These are phyloP conservation scores for Chlamydomonas eustigma DNA, from an alignment of 139 green algal species.

Conservation along the genomic window DNA sequence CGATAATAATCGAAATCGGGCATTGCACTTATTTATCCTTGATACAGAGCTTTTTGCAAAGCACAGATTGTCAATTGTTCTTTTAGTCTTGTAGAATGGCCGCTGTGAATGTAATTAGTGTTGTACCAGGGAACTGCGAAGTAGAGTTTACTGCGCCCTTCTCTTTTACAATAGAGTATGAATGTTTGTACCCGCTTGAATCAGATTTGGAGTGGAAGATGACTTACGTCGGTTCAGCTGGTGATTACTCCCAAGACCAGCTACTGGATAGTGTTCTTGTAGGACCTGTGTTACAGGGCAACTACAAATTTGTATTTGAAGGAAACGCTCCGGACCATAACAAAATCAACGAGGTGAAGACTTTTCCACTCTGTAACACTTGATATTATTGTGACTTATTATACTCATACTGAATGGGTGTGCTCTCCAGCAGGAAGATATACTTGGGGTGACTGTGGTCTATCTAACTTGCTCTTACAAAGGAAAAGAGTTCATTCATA, in stretches of 20 bases:
- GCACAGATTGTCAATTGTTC: too few relatives aligned
- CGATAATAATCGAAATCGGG: too few relatives aligned
- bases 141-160: conserved; percentile 72
- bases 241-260: conserved; percentile 91
- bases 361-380: too few relatives aligned
- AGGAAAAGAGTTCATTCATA: conserved; percentile 77
- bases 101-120: conserved; percentile 79
- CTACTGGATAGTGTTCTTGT: conserved; percentile 88
- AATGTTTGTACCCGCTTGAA: conserved; percentile 73
- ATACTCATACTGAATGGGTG: too few relatives aligned
- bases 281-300: conserved; percentile 80
- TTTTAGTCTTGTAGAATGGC: too few relatives aligned
- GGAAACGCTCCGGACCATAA: conserved; percentile 77
- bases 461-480: conserved; percentile 95
- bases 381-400: too few relatives aligned
- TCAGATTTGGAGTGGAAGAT: conserved; percentile 95
- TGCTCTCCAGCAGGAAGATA: conserved; percentile 56
- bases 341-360: too few relatives aligned
- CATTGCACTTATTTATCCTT: too few relatives aligned
- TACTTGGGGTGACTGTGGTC: conserved; percentile 92
- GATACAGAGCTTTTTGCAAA: too few relatives aligned
- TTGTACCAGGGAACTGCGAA: conserved; percentile 90
- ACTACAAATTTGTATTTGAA: conserved; percentile 88
- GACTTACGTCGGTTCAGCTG: conserved; percentile 92
- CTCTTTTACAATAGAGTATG: conserved; percentile 95